phyloP scores from a whole-genome alignment of 768 basidiomycete species.

The Phlegmacium glaucopus region DNA sequence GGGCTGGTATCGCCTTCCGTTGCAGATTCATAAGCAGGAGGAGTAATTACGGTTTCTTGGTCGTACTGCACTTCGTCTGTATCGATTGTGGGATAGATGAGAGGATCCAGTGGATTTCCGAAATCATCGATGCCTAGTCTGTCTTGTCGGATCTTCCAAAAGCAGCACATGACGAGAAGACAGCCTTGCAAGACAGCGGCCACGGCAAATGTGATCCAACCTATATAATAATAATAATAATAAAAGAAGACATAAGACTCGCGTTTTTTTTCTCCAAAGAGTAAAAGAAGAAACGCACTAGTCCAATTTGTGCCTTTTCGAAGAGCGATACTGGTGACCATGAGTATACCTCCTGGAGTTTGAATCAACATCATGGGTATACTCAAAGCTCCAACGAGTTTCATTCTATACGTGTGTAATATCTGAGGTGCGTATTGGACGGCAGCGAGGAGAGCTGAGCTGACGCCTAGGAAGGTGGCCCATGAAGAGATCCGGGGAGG shows the following conservation, averaged over 20 bases:
- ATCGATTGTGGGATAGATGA: no score
- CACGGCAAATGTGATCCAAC: slow-evolving; percentile 79
- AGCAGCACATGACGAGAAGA: slow-evolving; percentile 80
- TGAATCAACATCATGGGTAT: slow-evolving; percentile 97
- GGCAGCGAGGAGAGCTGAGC: slow-evolving; percentile 72
- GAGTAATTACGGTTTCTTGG: no score
- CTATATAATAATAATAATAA: no score
- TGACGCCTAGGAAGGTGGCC: slow-evolving; percentile 86
- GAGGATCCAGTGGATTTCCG: slow-evolving; percentile 44
- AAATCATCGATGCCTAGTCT: slow-evolving; percentile 85
- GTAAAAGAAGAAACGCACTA: slow-evolving; percentile 40
- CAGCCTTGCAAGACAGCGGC: slow-evolving; percentile 82
- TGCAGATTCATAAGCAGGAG: no score
- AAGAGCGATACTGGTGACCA: slow-evolving; percentile 79
- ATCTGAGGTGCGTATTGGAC: slow-evolving; percentile 91
- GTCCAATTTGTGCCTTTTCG: slow-evolving; percentile 85
- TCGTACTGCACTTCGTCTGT: no score
- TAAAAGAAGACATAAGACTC: no score
- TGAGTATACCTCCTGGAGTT: slow-evolving; percentile 83
- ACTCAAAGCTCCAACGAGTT: slow-evolving; percentile 88
- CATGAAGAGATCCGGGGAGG: slow-evolving; percentile 42
- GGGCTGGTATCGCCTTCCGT: no score
- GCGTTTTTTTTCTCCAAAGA: background rate
- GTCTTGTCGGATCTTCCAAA: slow-evolving; percentile 80
- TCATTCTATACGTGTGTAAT: slow-evolving; percentile 67